Evolutionary conservation across 805 yeast species (phyloP), one percentile per base, ranked within the genome.

Genomic region (Candida bentonensis): DNA sequence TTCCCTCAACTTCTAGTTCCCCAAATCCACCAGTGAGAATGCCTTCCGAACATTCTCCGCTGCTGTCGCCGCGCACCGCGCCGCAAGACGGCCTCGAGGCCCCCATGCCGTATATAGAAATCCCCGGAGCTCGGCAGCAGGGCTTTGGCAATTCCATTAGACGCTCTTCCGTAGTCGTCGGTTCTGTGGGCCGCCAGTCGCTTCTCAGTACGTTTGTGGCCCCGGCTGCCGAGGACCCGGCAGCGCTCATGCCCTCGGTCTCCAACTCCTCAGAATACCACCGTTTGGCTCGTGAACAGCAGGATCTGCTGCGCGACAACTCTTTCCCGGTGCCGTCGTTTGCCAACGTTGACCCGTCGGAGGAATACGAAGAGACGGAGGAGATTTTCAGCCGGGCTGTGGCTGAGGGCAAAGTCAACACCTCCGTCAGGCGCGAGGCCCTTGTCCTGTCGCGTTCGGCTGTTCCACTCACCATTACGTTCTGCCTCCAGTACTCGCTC

Each of bases 401-500:
- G 4, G 43, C 43, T 21, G 49, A 49, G 21, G 65, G 64, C 23
- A 48, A 47, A 27, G 47, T 61, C 28, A 41, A 44, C 3, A 60
- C 65, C 15, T 46, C 54, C 3, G 39, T 46, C 21, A 30, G 23
- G 7, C 44, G 59, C 4, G 68, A 64, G 48, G 42, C 57, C 7
- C 33, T 39, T 2, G 59, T 55, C 15, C 51, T 64, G 15, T 42
- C 51, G 15, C 33, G 34, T 13, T 60, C 54, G 46, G 64, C 76
- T 2, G 52, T 66, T 0, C 80, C 94, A 0, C 61, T 83, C 48
- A 74, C 80, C 2, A 60, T 81, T 48, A 82, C 94, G 0, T 82
- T 83, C 53, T 64, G 82, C 36, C 64, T 83, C 23, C 86, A 81
- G 57, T 78, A 77, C 56, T 78, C 85, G 13, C 69, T 85, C 46